Evolutionary conservation across 2,329 filamentous ascomycete species (phyloP), one percentile per base, ranked within the genome.

Genomic region (Colletotrichum limetticola): DNA sequence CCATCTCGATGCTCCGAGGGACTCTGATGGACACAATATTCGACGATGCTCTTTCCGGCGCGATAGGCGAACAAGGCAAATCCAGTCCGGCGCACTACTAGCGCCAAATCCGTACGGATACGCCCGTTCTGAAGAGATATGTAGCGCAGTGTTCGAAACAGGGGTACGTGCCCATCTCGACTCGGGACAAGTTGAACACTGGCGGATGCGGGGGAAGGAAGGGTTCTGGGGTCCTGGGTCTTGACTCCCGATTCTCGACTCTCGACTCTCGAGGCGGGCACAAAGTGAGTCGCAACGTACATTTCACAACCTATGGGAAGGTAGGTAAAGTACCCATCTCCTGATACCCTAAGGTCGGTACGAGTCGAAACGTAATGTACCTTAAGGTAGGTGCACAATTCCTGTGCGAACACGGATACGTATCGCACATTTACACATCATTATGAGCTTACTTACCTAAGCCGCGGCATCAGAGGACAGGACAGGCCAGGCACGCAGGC

Each of bases 1-100:
- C 46, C 24, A 55, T 37, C 61, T 64, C 60, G 60, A 63, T 63
- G 60, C n/a, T 35, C 46, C 46, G 30, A 49, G 42, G 42, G 42
- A 49, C 42, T 49, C 42, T 49, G 16, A n/a, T 9, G 42, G 19
- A 22, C 42, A n/a, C 42, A 49, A 49, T 22, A 19, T 49, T 22
- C n/a, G 42, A 22, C 19, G 7, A 49, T 49, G 42, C 42, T 49
- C 9, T 49, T n/a, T 49, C 42, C 42, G 42, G 42, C 42, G 42
- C 42, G 42, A 49, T 49, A 49, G 56, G 56, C 16, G 35, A 26
- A 35, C 28, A 58, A 58, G 30, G 28, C 19, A 58, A 22, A n/a
- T n/a, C 19, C 42, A 49, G 42, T 49, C 42, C 42, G 42, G 42
- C 42, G 42, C 19, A 22, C 42, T 49, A 49, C 8, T 49, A 49